Evolutionary conservation across 2,329 filamentous ascomycete species (phyloP).

Genomic region (Ophiostoma sp.): DNA sequence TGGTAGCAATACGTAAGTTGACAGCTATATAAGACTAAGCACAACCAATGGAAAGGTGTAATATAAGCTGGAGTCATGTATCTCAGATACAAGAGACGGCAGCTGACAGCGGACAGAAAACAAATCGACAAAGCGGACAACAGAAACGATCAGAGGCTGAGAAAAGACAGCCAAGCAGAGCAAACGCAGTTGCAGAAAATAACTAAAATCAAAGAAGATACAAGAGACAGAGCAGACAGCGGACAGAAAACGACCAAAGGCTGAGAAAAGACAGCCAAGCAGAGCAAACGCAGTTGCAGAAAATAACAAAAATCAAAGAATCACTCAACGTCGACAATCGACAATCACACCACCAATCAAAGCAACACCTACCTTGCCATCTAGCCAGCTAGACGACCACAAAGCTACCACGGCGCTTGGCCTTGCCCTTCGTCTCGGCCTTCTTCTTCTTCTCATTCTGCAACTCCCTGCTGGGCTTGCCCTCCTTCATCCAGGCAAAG

Average conservation of each 20-base stretch:
- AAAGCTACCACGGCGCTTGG: conserved; percentile 13
- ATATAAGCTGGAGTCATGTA: no score
- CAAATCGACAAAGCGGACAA: neutral
- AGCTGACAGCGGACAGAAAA: neutral
- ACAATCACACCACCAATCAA: neutral
- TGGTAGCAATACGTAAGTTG: neutral
- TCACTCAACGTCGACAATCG: neutral
- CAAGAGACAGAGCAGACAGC: no score
- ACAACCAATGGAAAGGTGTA: neutral
- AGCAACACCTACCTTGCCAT: neutral
- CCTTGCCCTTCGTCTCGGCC: neutral
- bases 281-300: neutral
- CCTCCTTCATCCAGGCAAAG: conserved; percentile 13
- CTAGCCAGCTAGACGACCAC: conserved; percentile 13
- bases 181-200: neutral
- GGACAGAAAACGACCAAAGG: neutral
- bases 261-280: neutral
- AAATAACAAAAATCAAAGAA: neutral
- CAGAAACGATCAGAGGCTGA: no score
- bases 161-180: neutral
- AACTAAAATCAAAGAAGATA: neutral
- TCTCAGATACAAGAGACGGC: no score
- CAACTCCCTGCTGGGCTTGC: neutral
- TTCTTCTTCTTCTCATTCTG: neutral
- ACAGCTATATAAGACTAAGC: neutral